Base-by-base conservation (phyloP, 176 grass and related monocot genomes). In the Echinochloa phyllopogon region DNA sequence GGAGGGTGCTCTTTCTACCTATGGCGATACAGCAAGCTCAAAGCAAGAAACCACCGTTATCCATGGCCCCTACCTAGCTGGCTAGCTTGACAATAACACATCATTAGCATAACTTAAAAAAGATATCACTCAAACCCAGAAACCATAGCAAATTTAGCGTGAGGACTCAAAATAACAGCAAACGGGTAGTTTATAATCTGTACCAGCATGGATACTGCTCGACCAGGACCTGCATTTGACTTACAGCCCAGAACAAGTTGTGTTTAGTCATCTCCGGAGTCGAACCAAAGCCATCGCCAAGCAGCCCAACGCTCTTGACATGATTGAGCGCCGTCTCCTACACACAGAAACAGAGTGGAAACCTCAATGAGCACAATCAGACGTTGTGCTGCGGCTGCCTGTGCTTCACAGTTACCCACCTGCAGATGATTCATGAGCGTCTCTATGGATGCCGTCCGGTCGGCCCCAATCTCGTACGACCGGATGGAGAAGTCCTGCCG, bases 381-480 rank as follows among this genome's bases (percentile, higher is more conserved):
- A 43, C 5, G n/a, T 33, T 33, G 29, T 33, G 29, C 29, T 33
- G 29, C 29, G 29, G 29, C 29, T 33, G 29, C 29, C 29, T 33
- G 29, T 33, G 21, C 23, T 49, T 59, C 47, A 70, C 62, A 33
- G 43, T 58, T 37, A 36, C 51, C 4, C 39, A 95, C 90, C 82
- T 95, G 90, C 55, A 95, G 76, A 90, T 95, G 93, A 53, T 95
- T 95, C 93, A 95, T 95, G 16, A 95, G 69, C 4, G 87, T 92
- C 23, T 95, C 93, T 79, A 92, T 95, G 21, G 93, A 95, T 0
- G 90, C 90, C 9, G 87, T 95, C 42, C 65, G 67, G 65, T 95
- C 85, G 0, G 90, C 90, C 24, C 93, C 93, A 25, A 95, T 92
- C 70, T 95, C 90, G 84, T 95, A 95, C 1, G 93, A 95, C 48